phyloP scores from a whole-genome alignment of 768 basidiomycete genomes.

The Macrolepiota dolichaula region DNA sequence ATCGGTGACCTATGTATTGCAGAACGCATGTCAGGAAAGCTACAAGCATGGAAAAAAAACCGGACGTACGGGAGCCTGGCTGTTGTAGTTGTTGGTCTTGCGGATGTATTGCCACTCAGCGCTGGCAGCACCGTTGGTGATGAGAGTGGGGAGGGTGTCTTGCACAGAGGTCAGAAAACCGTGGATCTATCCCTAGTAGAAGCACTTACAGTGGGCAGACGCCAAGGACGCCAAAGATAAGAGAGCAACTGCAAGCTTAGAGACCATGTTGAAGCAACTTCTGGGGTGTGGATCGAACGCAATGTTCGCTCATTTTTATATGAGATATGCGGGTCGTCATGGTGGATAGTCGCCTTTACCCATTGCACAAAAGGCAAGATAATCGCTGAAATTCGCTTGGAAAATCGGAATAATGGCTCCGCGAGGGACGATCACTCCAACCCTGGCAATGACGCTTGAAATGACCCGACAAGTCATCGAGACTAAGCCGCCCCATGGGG shows the following conservation, averaged over 20 bases:
- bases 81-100: conserved; percentile 44
- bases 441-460: not conserved
- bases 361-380: not conserved
- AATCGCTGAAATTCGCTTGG: not conserved
- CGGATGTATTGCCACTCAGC: conserved; percentile 40
- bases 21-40: not conserved
- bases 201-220: conserved; percentile 23
- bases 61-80: conserved; percentile 29
- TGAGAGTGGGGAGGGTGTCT: conserved; percentile 33
- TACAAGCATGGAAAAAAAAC: not conserved
- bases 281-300: not conserved
- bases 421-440: not conserved
- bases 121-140: conserved; percentile 34
- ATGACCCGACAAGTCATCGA: conserved; percentile 5
- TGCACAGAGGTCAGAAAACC: not conserved
- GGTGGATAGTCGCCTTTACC: not conserved
- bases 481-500: not conserved
- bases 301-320: not conserved
- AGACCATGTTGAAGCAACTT: conserved; percentile 18
- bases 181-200: not conserved
- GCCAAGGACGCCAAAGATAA: conserved; percentile 20
- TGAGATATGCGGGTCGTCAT: not conserved
- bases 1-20: conserved; percentile 33
- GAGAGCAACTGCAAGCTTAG: conserved; percentile 17
- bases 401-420: not conserved